Conservation (phyloP, 495 filamentous ascomycete species). For the Daldinia concentrica region DNA sequence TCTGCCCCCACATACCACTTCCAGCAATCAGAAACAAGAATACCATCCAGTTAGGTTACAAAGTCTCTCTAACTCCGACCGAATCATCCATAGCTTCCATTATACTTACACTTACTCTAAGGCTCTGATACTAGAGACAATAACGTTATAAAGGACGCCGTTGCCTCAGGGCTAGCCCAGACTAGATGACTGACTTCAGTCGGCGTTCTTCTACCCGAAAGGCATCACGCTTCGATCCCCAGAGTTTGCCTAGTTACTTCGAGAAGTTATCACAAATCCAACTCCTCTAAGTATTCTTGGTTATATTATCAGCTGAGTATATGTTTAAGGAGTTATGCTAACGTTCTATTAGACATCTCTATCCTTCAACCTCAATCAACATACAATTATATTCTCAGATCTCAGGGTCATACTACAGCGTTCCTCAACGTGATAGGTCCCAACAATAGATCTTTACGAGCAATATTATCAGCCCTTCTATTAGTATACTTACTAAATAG, state of each 20-base stretch:
- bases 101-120: neutral
- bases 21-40: neutral
- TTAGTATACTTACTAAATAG: neutral
- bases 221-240: no score
- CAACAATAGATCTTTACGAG: neutral
- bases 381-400: neutral
- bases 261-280: no score
- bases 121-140: neutral
- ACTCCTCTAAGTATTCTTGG: no score
- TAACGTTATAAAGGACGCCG: no score
- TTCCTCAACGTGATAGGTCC: neutral
- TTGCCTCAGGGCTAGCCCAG: no score
- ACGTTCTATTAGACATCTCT: neutral
- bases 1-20: neutral
- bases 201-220: no score
- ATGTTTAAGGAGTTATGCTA: neutral
- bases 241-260: no score
- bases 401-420: neutral
- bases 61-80: neutral
- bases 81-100: neutral
- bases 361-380: neutral
- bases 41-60: neutral
- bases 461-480: neutral
- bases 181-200: no score
- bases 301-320: neutral